These are phyloP conservation scores for Medicago arabica DNA, from an alignment of 306 rosid genomes.

Conservation along the genomic window DNA sequence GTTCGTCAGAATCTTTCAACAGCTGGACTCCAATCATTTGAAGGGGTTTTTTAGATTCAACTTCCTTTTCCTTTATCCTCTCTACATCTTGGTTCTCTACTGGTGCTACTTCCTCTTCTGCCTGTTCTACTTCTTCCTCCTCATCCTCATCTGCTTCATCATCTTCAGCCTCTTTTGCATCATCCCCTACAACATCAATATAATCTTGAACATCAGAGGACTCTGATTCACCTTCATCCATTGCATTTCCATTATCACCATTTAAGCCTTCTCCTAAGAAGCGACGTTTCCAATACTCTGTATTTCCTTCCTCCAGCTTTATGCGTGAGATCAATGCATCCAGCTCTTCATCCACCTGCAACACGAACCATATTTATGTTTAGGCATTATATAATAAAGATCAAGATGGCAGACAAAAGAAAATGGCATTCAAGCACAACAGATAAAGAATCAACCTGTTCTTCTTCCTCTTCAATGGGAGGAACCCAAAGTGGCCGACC, in stretches of 20 bases:
- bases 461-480: slow-evolving; percentile 91
- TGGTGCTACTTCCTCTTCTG: slow-evolving; percentile 71
- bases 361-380: slow-evolving; percentile 43
- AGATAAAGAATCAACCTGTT: slow-evolving; percentile 64
- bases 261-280: slow-evolving; percentile 84
- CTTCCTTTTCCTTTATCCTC: slow-evolving; percentile 80
- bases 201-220: slow-evolving; percentile 63
- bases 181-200: slow-evolving; percentile 62
- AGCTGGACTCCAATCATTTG: slow-evolving; percentile 97
- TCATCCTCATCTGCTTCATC: slow-evolving; percentile 69
- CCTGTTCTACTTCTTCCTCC: slow-evolving; percentile 65
- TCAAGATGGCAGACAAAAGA: slow-evolving; percentile 30
- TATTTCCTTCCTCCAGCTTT: slow-evolving; percentile 85
- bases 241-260: slow-evolving; percentile 51
- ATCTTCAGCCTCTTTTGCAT: slow-evolving; percentile 73
- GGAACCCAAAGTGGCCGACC: slow-evolving; percentile 99
- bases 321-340: slow-evolving; percentile 84
- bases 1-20: slow-evolving; percentile 79
- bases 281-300: slow-evolving; percentile 93
- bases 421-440: slow-evolving; percentile 8
- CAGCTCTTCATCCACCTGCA: slow-evolving; percentile 90
- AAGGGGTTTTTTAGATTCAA: slow-evolving; percentile 82
- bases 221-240: slow-evolving; percentile 47
- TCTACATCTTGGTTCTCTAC: slow-evolving; percentile 75
- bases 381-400: slow-evolving; percentile 26